Percentiles rank a stretch among this genome's conserved stretches.
Conservation (phyloP, 164 flowering plant species). For the Chimonanthus praecox region DNA sequence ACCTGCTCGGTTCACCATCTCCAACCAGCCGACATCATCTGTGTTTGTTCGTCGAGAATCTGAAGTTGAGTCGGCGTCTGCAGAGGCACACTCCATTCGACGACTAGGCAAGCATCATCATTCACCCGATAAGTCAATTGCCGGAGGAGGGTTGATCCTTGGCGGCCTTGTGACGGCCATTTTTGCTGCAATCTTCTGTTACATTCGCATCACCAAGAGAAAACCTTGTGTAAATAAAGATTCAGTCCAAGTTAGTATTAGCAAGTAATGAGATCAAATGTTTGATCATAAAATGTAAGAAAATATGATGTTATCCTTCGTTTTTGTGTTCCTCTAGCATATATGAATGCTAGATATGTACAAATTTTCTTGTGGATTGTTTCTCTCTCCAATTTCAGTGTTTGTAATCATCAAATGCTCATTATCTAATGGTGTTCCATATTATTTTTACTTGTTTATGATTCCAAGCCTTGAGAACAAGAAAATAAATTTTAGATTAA, state of each 20-base stretch:
- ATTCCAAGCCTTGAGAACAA: no score
- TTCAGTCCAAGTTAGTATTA: neutral
- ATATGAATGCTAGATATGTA: no score
- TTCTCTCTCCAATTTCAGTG: no score
- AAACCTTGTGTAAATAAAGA: neutral
- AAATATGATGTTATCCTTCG: neutral
- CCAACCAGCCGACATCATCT: neutral
- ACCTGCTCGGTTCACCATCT: neutral
- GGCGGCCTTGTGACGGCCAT: conserved; percentile 13
- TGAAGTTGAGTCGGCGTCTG: neutral
- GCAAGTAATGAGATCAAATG: neutral
- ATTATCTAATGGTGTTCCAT: no score
- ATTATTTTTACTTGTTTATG: no score
- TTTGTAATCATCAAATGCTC: no score
- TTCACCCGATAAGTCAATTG: conserved; percentile 2
- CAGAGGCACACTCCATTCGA: conserved; percentile 6
- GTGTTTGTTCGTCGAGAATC: neutral
- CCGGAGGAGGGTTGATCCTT: conserved; percentile 13
- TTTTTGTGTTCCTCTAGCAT: no score
- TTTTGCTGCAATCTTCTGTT: conserved; percentile 9
- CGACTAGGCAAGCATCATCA: conserved; percentile 12
- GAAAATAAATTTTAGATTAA: no score
- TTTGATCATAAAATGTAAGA: neutral
- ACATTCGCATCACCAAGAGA: conserved; percentile 14
- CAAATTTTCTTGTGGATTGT: no score